These are phyloP conservation scores for Ophiostoma tasmaniense DNA, from an alignment of 2,329 filamentous ascomycete species.

Conservation along the genomic window DNA sequence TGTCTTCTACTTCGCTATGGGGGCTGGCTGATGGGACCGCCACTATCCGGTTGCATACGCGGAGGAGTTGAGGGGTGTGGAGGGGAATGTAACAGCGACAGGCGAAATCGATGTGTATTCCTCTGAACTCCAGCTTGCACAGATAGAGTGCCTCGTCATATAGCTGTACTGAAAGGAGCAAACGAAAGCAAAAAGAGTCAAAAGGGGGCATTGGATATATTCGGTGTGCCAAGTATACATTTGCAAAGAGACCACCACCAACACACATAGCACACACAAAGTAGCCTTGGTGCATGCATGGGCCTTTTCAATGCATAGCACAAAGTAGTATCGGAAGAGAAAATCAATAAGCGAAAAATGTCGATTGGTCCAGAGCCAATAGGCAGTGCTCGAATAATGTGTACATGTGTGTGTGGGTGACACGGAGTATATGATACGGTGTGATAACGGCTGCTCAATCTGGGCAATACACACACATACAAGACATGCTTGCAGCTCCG, in stretches of 20 bases:
- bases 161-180: neutral
- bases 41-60: neutral
- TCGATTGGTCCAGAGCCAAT: neutral
- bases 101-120: neutral
- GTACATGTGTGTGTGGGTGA: neutral
- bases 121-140: neutral
- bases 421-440: neutral
- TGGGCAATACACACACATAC: neutral
- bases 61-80: neutral
- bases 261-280: neutral
- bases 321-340: neutral
- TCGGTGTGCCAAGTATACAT: neutral
- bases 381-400: neutral
- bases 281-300: neutral
- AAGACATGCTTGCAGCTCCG: neutral
- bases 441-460: neutral
- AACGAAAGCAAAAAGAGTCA: neutral
- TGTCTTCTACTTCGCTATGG: neutral
- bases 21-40: neutral
- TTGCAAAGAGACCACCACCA: neutral
- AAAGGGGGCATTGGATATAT: neutral
- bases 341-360: neutral
- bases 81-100: neutral
- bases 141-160: neutral
- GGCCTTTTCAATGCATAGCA: neutral